Evolutionary conservation across 2,329 filamentous ascomycete species (phyloP), one percentile per base, ranked within the genome.

Genomic region (Dothideomycetes sp.): DNA sequence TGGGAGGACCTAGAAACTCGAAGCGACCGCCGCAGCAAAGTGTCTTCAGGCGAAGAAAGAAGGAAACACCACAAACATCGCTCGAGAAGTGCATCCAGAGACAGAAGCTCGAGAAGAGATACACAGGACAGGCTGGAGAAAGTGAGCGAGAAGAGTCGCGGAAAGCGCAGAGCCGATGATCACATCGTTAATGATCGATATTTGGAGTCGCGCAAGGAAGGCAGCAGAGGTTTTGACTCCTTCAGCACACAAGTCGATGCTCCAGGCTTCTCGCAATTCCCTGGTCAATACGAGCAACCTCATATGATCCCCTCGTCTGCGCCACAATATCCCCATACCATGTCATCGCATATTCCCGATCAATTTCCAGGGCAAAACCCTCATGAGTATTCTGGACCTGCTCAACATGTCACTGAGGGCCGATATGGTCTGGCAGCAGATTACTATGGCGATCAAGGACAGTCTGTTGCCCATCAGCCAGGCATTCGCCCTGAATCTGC

Each of bases 381-480:
- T 12, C 45, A 55, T 4, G 55, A 60, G 9, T 67, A 58, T 43
- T 48, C 69, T 8, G 53, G 60, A 36, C 64, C 49, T 14, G 38
- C 71, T 32, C n/a, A n/a, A n/a, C n/a, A n/a, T n/a, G n/a, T n/a
- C n/a, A n/a, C 31, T 62, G 65, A 15, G 37, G 17, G 45, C 55
- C 34, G 46, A 45, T 66, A 66, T 38, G 77, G 75, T 22, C 63
- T 65, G 27, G 74, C 74, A 4, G 68, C 77, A 12, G 52, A 54
- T n/a, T 81, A 77, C 53, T 80, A 79, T 52, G 66, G 70, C 32
- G 76, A 79, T 51, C 68, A 75, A 49, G 76, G 75, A 9, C 62
- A 79, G 51, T 77, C 73, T 14, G 75, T 80, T 2, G 52, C 61
- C 8, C 53, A 62, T 10, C 77, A 80, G 53, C 76, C 77, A 5